Evolutionary conservation across 1,284 basidiomycete genomes (phyloP).

Genomic region (Ustilago hordei): DNA sequence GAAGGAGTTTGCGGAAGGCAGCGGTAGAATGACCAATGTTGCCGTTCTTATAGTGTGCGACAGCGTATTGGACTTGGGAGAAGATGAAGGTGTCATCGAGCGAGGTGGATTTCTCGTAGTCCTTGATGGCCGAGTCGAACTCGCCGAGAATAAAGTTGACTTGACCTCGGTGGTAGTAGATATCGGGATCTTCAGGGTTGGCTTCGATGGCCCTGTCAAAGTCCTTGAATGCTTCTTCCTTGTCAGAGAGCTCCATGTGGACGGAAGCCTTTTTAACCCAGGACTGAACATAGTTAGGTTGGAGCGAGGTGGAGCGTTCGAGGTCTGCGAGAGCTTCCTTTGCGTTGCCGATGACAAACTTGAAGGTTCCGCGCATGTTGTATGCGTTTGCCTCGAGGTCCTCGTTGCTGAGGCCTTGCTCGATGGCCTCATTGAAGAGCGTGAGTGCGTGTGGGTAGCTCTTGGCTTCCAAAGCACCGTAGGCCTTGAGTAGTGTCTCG

Average conservation of each 20-base stretch:
- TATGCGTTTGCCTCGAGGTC: conserved; percentile 85
- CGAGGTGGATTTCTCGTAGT: conserved; percentile 88
- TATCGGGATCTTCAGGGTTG: conserved; percentile 89
- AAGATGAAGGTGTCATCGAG: conserved; percentile 89
- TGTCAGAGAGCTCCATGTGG: conserved; percentile 85
- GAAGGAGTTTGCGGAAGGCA: conserved; percentile 77
- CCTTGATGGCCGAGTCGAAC: conserved; percentile 84
- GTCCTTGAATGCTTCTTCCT: conserved; percentile 83
- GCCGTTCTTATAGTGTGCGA: conserved; percentile 93
- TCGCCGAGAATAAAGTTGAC: conserved; percentile 97
- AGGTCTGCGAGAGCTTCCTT: conserved; percentile 87
- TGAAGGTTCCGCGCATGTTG: conserved; percentile 86
- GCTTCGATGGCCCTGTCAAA: conserved; percentile 90
- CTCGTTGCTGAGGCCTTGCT: conserved; percentile 83
- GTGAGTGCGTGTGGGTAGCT: conserved; percentile 87
- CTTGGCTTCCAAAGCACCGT: conserved; percentile 85
- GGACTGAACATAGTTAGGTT: conserved; percentile 84
- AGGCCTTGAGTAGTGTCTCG: conserved; percentile 81
- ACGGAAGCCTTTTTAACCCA: conserved; percentile 98
- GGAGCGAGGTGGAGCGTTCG: conserved; percentile 79
- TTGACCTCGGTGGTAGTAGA: conserved; percentile 99
- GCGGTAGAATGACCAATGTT: conserved; percentile 85
- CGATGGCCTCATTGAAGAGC: conserved; percentile 85
- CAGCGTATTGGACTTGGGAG: conserved; percentile 95
- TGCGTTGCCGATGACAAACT: conserved; percentile 89